A percentile compares a stretch with the other conserved stretches of the same genome.
phyloP scores from a whole-genome alignment of 106 monocot genomes.

The Phalaenopsis aphrodite region DNA sequence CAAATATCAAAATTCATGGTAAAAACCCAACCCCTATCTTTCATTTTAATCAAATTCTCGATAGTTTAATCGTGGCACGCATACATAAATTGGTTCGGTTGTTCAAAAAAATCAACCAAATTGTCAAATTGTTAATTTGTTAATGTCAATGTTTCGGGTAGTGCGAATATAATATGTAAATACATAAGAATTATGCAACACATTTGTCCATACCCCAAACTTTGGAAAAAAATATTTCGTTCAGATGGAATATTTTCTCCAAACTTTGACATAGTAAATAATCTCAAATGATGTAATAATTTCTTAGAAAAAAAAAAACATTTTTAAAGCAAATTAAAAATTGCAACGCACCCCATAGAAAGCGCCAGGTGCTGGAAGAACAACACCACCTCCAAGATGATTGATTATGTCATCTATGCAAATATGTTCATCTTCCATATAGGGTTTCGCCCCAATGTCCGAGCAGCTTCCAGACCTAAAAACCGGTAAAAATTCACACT shows the following conservation, averaged over 20 bases:
- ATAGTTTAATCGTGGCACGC: too few relatives aligned
- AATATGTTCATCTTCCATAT: constrained; percentile 26
- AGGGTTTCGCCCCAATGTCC: constrained; percentile 20
- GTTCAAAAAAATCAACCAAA: too few relatives aligned
- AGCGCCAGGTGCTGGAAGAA: constrained; percentile 40
- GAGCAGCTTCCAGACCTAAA: constrained; percentile 28
- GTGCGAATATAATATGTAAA: not conserved
- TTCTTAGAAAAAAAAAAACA: not conserved
- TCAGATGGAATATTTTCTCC: too few relatives aligned
- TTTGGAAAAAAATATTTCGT: not conserved
- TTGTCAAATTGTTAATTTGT: too few relatives aligned
- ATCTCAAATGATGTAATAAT: not conserved
- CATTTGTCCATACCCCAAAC: not conserved
- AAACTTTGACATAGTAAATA: not conserved
- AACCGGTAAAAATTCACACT: constrained; percentile 14
- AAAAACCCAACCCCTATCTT: too few relatives aligned
- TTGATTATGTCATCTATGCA: constrained; percentile 49
- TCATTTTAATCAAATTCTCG: too few relatives aligned
- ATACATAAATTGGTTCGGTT: too few relatives aligned
- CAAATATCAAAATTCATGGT: too few relatives aligned
- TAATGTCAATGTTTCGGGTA: too few relatives aligned
- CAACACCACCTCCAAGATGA: constrained; percentile 23
- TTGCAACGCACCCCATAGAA: constrained; percentile 55
- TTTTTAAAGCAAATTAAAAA: not conserved
- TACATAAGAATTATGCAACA: not conserved